Base-by-base conservation (phyloP, 768 basidiomycete genomes). In the Lentinula edodes region DNA sequence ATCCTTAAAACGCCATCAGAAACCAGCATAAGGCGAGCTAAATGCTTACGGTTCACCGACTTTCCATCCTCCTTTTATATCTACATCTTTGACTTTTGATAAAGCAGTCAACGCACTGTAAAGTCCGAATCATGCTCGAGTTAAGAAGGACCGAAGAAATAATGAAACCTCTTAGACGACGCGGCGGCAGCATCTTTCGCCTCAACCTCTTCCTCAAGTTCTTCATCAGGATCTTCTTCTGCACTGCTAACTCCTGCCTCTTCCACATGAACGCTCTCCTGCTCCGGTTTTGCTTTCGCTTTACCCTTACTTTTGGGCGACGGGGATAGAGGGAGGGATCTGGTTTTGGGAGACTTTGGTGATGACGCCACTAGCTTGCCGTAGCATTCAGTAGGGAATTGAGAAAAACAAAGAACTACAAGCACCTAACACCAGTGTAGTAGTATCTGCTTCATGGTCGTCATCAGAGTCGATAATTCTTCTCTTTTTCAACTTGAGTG, bases 41-140 rank as follows among this genome's bases (percentile, higher is more conserved):
- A 35, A 18, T 41, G 81, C 92, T 66, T 70, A 95, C 95, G 92
- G 84, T 65, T 89, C 78, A 12, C 93, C 94, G 28, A 77, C 76
- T 76, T 91, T 89, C 95, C 95, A 93, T 16, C 89, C 89, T 18
- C 88, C 88, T 56, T 83, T 77, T 32, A 92, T 76, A 69, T 92
- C 91, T n/a, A 92, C 88, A 42, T 91, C 87, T 18, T 78, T 71
- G 51, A 76, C 81, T 65, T 80, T 80, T 20, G 78, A 80, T 35
- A 91, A 71, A 8, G 83, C 88, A 43, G 83, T 83, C 69, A 91
- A 83, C n/a, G 85, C 90, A 73, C 92, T 88, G 61, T 45, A 20
- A 28, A 56, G 10, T 6, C 13, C 43, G 5, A 18, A 39, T 54
- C 2, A 54, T 38, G 8, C 42, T 18, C 16, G 13, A n/a, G 28